Base-by-base conservation (phyloP, 768 basidiomycete species). In the Galerina marginata region DNA sequence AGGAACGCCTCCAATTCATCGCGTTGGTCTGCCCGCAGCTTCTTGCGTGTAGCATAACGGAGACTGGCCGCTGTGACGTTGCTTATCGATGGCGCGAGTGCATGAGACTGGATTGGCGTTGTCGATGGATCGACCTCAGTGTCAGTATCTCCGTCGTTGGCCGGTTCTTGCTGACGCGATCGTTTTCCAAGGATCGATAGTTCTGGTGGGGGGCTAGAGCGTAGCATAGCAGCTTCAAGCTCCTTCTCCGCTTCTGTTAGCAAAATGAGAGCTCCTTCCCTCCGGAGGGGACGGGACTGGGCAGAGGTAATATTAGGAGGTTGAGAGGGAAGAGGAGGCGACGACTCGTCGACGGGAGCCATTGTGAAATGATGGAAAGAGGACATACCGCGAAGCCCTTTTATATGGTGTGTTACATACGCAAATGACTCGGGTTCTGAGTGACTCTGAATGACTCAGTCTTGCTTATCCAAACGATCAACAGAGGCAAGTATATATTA, bases 1-100 rank as follows among this genome's bases (percentile, higher is more conserved):
- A 63, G 20, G 43, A 63, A 60, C 14, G 39, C 54, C 37, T 56
- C 58, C 15, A 63, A 42, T 43, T 52, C 44, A 46, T 60, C 54
- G 15, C 33, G 43, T 23, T 63, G 62, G 40, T 63, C 58, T 33
- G 62, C 48, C 40, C 55, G 50, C 16, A 63, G 58, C 54, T 63
- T 63, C 54, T 58, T 59, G 20, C 46, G 44, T 37, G 53, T 33
- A 5, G 46, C 59, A 60, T 56, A 56, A 0, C 40, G 48, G 38
- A 42, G 40, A 46, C 23, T 57, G 38, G 60, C 56, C 51, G 47
- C 54, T 29, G 55, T 46, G 20, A 61, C 55, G 50, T 61, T 61
- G 47, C 49, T 61, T 25, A 57, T 23, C 16, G 56, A 52, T 45
- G 40, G 56, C 47, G 4, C 23, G 6, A 45, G 16, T 10, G 39